These are phyloP conservation scores for Alloteropsis semialata DNA, from an alignment of 176 grass and related monocot species.

Conservation along the genomic window DNA sequence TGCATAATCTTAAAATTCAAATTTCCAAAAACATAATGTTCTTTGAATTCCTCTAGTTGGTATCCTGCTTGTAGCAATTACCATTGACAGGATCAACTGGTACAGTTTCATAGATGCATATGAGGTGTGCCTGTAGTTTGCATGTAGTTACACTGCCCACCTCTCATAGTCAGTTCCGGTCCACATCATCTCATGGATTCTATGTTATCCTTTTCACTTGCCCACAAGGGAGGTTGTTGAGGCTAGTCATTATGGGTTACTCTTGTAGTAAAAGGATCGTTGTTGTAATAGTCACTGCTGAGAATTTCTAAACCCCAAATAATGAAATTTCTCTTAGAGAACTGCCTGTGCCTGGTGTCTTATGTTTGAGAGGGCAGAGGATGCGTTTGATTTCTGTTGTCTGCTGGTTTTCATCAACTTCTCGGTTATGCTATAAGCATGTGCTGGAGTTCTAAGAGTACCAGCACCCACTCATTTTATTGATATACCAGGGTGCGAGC, in stretches of 20 bases:
- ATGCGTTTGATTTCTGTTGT: slow-evolving; percentile 4
- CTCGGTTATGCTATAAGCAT: slow-evolving; percentile 11
- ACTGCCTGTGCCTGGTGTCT: neutral
- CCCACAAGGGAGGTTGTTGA: neutral
- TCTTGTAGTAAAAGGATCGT: neutral
- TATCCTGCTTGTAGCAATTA: slow-evolving; percentile 25
- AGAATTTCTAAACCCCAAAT: too few species aligned
- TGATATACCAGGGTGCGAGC: neutral
- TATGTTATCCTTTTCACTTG: slow-evolving; percentile 14
- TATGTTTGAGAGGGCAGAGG: slow-evolving; percentile 6
- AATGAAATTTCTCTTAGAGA: too few species aligned
- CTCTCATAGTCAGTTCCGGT: neutral
- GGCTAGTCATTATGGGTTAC: neutral
- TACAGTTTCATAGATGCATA: neutral
- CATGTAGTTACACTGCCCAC: neutral
- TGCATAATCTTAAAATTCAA: neutral
- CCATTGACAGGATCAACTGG: neutral
- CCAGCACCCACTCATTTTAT: neutral
- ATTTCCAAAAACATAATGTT: neutral
- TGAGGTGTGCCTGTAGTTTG: neutral
- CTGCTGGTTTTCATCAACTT: neutral
- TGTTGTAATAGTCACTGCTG: neutral
- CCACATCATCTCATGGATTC: neutral
- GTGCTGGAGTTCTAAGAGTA: neutral
- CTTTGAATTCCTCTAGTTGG: neutral